Conservation (phyloP, 2,329 filamentous ascomycete species). For the Trichothecium sympodiale region DNA sequence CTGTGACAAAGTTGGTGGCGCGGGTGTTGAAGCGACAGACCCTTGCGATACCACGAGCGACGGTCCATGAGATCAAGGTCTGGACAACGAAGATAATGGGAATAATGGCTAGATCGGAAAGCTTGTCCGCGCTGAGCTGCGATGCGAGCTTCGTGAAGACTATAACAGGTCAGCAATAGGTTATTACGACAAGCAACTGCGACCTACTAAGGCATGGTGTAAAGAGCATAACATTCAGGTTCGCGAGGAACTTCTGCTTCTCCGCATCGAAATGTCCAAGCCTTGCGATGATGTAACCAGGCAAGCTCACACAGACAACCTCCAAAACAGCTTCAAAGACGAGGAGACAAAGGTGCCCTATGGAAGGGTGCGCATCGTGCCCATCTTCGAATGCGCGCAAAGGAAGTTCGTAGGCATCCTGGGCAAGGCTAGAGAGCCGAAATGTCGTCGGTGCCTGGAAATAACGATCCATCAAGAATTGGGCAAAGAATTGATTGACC, state of each 20-base stretch:
- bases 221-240: slow-evolving; percentile 92
- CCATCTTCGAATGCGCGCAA: slow-evolving; percentile 27
- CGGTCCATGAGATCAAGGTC: slow-evolving; percentile 74
- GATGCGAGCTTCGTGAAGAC: slow-evolving; percentile 96
- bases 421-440: slow-evolving; percentile 27
- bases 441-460: slow-evolving; percentile 32
- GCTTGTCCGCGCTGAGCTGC: slow-evolving; percentile 83
- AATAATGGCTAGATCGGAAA: slow-evolving; percentile 83
- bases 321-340: slow-evolving; percentile 94
- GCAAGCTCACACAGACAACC: slow-evolving; percentile 88
- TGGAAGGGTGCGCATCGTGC: slow-evolving; percentile 49
- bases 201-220: slow-evolving; percentile 85
- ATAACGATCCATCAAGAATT: slow-evolving; percentile 24
- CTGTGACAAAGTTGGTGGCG: slow-evolving; percentile 86
- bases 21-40: slow-evolving; percentile 74
- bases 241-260: slow-evolving; percentile 91
- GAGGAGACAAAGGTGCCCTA: slow-evolving; percentile 61
- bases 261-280: slow-evolving; percentile 91
- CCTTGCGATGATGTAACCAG: slow-evolving; percentile 84
- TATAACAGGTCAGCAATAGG: slow-evolving; percentile 19
- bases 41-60: slow-evolving; percentile 59
- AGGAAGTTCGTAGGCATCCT: slow-evolving; percentile 28
- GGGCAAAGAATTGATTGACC: too few relatives aligned
- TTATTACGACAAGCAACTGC: neutral
- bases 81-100: slow-evolving; percentile 83